phyloP scores from a whole-genome alignment of 345 rosid species.

The Eucalyptus sp. region DNA sequence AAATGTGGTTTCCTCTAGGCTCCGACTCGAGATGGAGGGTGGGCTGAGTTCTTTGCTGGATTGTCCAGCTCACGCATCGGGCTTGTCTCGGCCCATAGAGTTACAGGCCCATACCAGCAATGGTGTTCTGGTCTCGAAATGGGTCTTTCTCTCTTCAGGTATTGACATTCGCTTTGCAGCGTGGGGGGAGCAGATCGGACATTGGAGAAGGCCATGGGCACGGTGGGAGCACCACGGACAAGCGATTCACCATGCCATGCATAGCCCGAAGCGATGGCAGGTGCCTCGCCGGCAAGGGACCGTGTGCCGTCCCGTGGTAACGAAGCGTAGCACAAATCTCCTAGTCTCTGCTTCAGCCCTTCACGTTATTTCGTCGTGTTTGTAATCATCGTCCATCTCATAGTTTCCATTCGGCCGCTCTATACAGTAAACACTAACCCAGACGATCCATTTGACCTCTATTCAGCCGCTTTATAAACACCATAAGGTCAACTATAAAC shows the following conservation, averaged over 20 bases:
- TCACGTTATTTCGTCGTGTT: not conserved
- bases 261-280: constrained; percentile 76
- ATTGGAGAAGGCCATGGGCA: constrained; percentile 43
- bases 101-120: not conserved
- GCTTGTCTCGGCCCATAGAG: not conserved
- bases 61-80: not conserved
- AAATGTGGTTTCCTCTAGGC: not conserved
- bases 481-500: not conserved
- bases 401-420: not conserved
- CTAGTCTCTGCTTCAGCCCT: too few relatives aligned
- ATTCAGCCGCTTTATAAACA: not conserved
- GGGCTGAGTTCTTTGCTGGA: not conserved
- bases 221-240: constrained; percentile 47
- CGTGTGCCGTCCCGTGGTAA: constrained; percentile 77
- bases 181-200: not conserved
- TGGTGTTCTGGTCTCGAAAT: not conserved
- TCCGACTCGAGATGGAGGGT: not conserved
- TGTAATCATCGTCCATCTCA: not conserved
- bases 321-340: not conserved
- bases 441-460: not conserved
- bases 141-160: not conserved
- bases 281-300: constrained; percentile 66
- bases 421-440: not conserved
- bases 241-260: constrained; percentile 48
- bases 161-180: not conserved